Percentiles rank a stretch among this genome's conserved stretches.
Evolutionary conservation across 2,329 filamentous ascomycete genomes (phyloP).

Genomic region (Fusarium phyllophilum): DNA sequence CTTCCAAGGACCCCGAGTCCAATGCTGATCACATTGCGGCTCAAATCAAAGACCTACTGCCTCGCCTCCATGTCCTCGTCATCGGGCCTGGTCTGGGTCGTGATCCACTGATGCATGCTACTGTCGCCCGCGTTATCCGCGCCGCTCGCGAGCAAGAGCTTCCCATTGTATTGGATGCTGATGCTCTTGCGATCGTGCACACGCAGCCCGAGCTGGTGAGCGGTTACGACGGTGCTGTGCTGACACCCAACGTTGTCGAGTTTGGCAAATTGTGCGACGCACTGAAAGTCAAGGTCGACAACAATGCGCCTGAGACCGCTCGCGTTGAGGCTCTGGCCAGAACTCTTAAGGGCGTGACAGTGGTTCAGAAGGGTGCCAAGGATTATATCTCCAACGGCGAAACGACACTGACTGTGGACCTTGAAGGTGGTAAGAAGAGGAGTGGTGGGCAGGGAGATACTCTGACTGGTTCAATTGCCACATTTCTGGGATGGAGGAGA

Average conservation of each 20-base stretch:
- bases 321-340: slow-evolving; percentile 74
- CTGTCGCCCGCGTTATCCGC: slow-evolving; percentile 79
- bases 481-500: slow-evolving; percentile 86
- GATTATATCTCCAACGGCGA: slow-evolving; percentile 87
- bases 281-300: slow-evolving; percentile 70
- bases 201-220: slow-evolving; percentile 78
- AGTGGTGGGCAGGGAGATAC: slow-evolving; percentile 97
- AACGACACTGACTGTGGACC: slow-evolving; percentile 78
- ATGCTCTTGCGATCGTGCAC: slow-evolving; percentile 83
- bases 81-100: slow-evolving; percentile 92
- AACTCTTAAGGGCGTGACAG: slow-evolving; percentile 85
- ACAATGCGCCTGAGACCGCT: slow-evolving; percentile 50
- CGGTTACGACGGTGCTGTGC: slow-evolving; percentile 83
- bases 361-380: slow-evolving; percentile 86
- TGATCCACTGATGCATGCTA: slow-evolving; percentile 89
- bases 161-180: slow-evolving; percentile 90
- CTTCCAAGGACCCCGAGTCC: slow-evolving; percentile 53
- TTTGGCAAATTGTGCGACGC: slow-evolving; percentile 84
- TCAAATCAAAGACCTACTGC: slow-evolving; percentile 80
- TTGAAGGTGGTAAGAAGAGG: slow-evolving; percentile 85
- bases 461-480: slow-evolving; percentile 87
- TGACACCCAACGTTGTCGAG: slow-evolving; percentile 96
- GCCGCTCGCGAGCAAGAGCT: slow-evolving; percentile 78
- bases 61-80: slow-evolving; percentile 90
- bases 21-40: slow-evolving; percentile 70